Evolutionary conservation across 768 basidiomycete species (phyloP).

Genomic region (Serendipita sp.): DNA sequence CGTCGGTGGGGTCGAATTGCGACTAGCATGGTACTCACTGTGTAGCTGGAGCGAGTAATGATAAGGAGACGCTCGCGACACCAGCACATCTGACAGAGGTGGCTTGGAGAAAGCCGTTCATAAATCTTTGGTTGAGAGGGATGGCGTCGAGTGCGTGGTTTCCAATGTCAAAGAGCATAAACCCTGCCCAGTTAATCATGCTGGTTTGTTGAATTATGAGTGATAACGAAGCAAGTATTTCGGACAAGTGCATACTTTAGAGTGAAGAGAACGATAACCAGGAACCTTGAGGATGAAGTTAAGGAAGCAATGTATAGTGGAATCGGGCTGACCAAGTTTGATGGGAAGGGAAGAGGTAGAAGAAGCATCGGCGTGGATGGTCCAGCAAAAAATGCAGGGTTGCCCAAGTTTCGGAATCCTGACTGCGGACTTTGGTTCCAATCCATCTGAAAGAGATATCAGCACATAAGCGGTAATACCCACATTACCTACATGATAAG

Average conservation of each 20-base stretch:
- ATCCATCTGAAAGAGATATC: slow-evolving; percentile 17
- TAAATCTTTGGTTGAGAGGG: slow-evolving; percentile 22
- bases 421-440: slow-evolving; percentile 17
- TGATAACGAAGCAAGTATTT: not conserved
- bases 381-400: slow-evolving; percentile 25
- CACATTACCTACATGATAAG: not conserved
- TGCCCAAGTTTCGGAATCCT: slow-evolving; percentile 18
- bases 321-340: slow-evolving; percentile 24
- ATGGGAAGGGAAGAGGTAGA: slow-evolving; percentile 23
- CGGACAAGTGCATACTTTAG: not conserved
- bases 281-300: slow-evolving; percentile 14
- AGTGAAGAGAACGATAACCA: not conserved
- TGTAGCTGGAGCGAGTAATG: slow-evolving; percentile 25
- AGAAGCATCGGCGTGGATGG: slow-evolving; percentile 24
- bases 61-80: slow-evolving; percentile 25
- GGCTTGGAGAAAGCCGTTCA: slow-evolving; percentile 26
- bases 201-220: slow-evolving; percentile 14
- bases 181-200: slow-evolving; percentile 26
- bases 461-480: not conserved
- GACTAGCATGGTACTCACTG: slow-evolving; percentile 23
- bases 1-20: too few relatives aligned
- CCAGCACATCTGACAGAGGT: slow-evolving; percentile 26
- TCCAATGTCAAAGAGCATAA: slow-evolving; percentile 30
- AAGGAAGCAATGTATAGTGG: slow-evolving; percentile 19
- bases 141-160: slow-evolving; percentile 23